A percentile compares a stretch with the other conserved stretches of the same genome.
These are phyloP conservation scores for Chalciporus piperatus DNA, from an alignment of 768 basidiomycete species.

Conservation along the genomic window DNA sequence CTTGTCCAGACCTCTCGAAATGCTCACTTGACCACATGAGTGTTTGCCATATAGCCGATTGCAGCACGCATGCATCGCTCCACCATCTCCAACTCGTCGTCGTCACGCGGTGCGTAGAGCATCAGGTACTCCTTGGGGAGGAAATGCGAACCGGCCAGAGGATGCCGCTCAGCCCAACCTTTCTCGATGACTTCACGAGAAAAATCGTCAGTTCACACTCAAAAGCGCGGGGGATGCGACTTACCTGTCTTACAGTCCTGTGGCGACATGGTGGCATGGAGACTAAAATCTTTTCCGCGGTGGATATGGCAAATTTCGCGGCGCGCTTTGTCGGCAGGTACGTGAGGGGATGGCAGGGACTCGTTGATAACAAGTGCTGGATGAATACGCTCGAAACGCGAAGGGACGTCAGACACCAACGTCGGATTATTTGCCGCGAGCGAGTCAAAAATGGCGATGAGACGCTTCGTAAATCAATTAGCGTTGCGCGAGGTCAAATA, in stretches of 20 bases:
- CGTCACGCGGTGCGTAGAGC: slow-evolving; percentile 4
- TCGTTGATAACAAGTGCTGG: slow-evolving; percentile 5
- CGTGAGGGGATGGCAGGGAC: not conserved
- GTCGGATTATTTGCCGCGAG: not conserved
- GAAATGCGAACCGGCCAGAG: not conserved
- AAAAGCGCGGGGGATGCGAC: not conserved
- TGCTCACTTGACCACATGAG: not conserved
- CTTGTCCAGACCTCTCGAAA: not conserved
- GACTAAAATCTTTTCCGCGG: not conserved
- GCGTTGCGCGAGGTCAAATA: not conserved
- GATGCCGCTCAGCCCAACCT: slow-evolving; percentile 5
- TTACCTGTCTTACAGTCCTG: slow-evolving; percentile 2
- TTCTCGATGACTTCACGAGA: slow-evolving; percentile 3
- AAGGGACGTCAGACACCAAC: not conserved
- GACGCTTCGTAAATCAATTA: not conserved
- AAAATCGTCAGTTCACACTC: not conserved
- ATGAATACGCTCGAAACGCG: not conserved
- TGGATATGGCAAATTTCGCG: slow-evolving; percentile 2
- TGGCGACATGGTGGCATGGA: not conserved
- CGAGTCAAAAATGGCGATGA: not conserved
- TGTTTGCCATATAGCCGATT: not conserved
- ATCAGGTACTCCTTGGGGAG: not conserved
- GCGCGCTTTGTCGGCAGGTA: not conserved
- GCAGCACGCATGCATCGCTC: slow-evolving; percentile 1
- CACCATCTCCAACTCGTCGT: slow-evolving; percentile 1